phyloP scores from a whole-genome alignment of 805 yeast genomes.

The Zygosaccharomyces pseudorouxii region DNA sequence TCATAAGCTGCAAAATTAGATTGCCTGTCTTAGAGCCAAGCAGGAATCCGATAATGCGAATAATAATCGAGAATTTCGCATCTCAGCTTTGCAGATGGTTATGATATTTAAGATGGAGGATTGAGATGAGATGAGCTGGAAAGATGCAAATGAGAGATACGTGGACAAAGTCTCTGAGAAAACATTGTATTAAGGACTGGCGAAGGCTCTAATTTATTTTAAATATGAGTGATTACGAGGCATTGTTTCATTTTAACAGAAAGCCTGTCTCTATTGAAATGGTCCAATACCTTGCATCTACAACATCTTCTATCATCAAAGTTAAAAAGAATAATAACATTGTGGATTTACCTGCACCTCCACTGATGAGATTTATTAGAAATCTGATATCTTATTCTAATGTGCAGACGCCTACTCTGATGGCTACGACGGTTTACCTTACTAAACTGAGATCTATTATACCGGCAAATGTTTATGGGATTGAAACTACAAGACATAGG shows the following conservation, averaged over 20 bases:
- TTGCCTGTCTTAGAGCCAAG: slow-evolving; percentile 7
- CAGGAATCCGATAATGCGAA: not conserved
- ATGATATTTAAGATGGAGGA: slow-evolving; percentile 5
- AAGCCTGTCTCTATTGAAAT: slow-evolving; percentile 29
- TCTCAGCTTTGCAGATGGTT: not conserved
- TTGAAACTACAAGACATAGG: slow-evolving; percentile 89
- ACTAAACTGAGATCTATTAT: slow-evolving; percentile 69
- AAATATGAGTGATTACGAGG: slow-evolving; percentile 29
- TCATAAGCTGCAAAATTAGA: not conserved
- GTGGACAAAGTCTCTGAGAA: slow-evolving; percentile 1
- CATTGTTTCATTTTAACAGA: slow-evolving; percentile 27
- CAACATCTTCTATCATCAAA: slow-evolving; percentile 30
- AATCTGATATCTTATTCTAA: slow-evolving; percentile 73
- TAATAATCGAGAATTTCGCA: slow-evolving; percentile 1
- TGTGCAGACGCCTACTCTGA: slow-evolving; percentile 90
- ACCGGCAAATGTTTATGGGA: slow-evolving; percentile 87
- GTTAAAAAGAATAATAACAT: slow-evolving; percentile 19
- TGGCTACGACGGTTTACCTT: slow-evolving; percentile 85
- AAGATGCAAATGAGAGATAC: not conserved
- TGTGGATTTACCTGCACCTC: slow-evolving; percentile 33
- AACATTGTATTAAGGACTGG: not conserved
- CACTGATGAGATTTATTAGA: slow-evolving; percentile 62
- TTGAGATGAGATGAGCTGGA: not conserved
- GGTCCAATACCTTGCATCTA: slow-evolving; percentile 26
- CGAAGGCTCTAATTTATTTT: not conserved